phyloP scores from a whole-genome alignment of 2,329 filamentous ascomycete species.

The Ophiostoma sp. region DNA sequence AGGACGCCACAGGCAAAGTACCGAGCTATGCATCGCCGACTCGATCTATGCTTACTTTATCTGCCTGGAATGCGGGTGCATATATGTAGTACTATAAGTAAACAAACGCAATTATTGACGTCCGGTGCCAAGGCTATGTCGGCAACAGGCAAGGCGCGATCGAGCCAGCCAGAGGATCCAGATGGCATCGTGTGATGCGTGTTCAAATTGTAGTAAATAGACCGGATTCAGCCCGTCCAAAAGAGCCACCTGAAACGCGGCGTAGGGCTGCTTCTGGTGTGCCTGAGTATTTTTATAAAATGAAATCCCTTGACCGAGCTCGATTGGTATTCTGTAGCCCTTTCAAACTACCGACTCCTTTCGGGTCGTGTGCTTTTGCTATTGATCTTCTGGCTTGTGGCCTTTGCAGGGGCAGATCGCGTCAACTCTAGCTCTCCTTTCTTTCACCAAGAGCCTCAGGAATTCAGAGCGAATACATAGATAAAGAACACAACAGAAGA shows the following conservation, averaged over 20 bases:
- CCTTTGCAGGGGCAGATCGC: background rate
- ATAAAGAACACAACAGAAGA: background rate
- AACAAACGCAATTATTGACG: background rate
- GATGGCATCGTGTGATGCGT: background rate
- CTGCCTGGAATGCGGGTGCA: background rate
- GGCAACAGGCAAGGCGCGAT: slow-evolving; percentile 1
- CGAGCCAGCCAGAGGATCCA: background rate
- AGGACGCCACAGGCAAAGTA: background rate
- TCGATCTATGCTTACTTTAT: background rate
- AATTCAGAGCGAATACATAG: background rate
- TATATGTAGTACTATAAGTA: background rate
- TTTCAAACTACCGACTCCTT: background rate
- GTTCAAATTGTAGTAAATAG: background rate
- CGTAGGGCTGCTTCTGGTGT: background rate
- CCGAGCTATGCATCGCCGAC: background rate
- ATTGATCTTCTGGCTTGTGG: background rate
- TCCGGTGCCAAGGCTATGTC: background rate
- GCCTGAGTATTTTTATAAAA: background rate
- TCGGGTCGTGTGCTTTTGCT: background rate
- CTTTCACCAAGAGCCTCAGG: background rate
- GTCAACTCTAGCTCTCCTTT: background rate
- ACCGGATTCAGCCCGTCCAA: background rate
- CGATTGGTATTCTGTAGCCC: background rate
- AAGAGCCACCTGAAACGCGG: slow-evolving; percentile 20
- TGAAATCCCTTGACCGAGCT: no score